phyloP scores from a whole-genome alignment of 345 rosid genomes.

The Eucalyptus sp. region DNA sequence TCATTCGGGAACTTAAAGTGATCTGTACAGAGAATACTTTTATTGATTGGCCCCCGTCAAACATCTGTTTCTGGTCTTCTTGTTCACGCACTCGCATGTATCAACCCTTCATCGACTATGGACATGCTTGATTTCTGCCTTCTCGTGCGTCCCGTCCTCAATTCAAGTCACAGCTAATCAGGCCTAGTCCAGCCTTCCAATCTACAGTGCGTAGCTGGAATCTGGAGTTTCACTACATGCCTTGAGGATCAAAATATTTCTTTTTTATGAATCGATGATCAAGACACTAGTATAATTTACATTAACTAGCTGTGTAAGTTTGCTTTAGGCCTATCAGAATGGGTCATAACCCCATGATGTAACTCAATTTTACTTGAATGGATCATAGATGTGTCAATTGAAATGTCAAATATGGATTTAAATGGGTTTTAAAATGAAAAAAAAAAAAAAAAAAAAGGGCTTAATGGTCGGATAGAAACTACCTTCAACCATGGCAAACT shows the following conservation, averaged over 20 bases:
- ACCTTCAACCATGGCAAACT: too few species aligned
- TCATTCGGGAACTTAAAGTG: not conserved
- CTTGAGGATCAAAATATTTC: not conserved
- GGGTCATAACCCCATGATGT: too few species aligned
- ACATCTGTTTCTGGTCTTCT: not conserved
- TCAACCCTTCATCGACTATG: not conserved
- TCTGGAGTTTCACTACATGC: not conserved
- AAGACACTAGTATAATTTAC: not conserved
- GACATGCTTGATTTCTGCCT: not conserved
- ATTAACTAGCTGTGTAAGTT: not conserved
- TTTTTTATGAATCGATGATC: too few species aligned
- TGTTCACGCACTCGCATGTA: not conserved
- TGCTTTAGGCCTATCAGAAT: too few species aligned
- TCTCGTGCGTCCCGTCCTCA: not conserved
- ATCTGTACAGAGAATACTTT: not conserved
- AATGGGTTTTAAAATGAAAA: too few species aligned
- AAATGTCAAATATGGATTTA: too few species aligned
- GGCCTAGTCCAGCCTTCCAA: not conserved
- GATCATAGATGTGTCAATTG: too few species aligned
- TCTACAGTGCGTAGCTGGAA: not conserved
- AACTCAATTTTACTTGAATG: too few species aligned
- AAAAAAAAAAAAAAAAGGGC: too few species aligned
- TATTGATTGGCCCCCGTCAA: not conserved
- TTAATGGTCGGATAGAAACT: too few species aligned
- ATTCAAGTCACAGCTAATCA: not conserved